Percentiles rank a stretch among this genome's conserved stretches.
Evolutionary conservation across 129 eudicot genomes (phyloP).

Genomic region (Arctium minus): DNA sequence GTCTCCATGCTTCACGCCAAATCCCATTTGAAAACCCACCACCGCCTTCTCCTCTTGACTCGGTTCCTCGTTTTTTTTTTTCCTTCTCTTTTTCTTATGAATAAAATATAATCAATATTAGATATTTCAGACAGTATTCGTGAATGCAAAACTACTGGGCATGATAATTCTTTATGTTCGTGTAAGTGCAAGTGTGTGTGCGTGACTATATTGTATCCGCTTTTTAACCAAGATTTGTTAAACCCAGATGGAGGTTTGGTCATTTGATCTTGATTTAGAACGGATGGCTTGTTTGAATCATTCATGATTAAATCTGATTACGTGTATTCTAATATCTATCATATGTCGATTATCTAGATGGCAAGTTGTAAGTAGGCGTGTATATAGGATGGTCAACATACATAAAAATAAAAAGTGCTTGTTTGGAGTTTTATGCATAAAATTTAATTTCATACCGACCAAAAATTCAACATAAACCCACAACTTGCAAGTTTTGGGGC

Average conservation of each 20-base stretch:
- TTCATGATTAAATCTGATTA: neutral
- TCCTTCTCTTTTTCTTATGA: neutral
- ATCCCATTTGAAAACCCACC: neutral
- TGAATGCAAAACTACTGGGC: no score
- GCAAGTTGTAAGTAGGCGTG: conserved; percentile 5
- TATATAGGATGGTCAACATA: conserved; percentile 9
- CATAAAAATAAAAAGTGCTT: neutral
- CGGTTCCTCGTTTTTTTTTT: neutral
- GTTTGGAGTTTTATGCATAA: conserved; percentile 14
- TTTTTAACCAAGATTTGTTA: neutral
- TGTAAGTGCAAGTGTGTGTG: neutral
- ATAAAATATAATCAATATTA: neutral
- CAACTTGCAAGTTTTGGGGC: neutral
- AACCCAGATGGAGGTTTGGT: neutral
- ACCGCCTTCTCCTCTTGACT: conserved; percentile 13
- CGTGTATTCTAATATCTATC: neutral
- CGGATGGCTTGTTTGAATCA: neutral
- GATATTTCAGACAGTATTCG: neutral
- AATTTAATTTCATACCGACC: conserved; percentile 15
- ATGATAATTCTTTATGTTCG: neutral
- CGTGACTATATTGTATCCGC: neutral
- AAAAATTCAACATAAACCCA: neutral
- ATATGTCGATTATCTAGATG: neutral
- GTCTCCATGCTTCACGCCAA: conserved; percentile 21
- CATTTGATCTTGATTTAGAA: neutral